Evolutionary conservation across 2,329 filamentous ascomycete genomes (phyloP), one percentile per base, ranked within the genome.

Genomic region (Delphinella strobiligena): DNA sequence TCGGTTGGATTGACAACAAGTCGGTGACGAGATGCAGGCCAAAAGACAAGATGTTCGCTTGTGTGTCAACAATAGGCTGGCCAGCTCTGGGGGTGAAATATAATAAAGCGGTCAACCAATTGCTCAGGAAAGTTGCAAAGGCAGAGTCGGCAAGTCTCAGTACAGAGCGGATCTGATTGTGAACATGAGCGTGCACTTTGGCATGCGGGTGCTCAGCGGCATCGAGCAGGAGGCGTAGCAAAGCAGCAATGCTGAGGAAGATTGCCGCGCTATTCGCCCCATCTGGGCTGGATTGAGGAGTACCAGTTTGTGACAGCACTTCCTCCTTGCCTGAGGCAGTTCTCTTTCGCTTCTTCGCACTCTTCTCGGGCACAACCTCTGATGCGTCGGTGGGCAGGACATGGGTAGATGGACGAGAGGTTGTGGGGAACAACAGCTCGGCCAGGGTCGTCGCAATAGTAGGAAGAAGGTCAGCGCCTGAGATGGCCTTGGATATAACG

Each of bases 281-380:
- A 27, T 27, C 22, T n/a, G n/a, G n/a, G n/a, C n/a, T n/a, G n/a
- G n/a, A n/a, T n/a, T n/a, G n/a, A n/a, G n/a, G n/a, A n/a, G n/a
- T n/a, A n/a, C n/a, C n/a, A n/a, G n/a, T n/a, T n/a, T n/a, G n/a
- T n/a, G n/a, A n/a, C n/a, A n/a, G n/a, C 22, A 27, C 12, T 7
- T 7, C 22, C 22, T 27, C 22, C 22, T 27, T 27, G 22, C 12
- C 22, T 12, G 22, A 27, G 22, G 22, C 22, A 27, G 37, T 27
- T 32, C 41, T 38, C 36, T 43, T 43, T 29, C 41, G 38, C 37
- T 43, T 43, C 5, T 43, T 43, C 3, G 24, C 15, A 12, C 30
- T 36, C n/a, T n/a, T n/a, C n/a, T n/a, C n/a, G 2, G 9, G 15
- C 29, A 36, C 32, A 15, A 14, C 19, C 18, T 37, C 27, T 4